A percentile compares a stretch with the other conserved stretches of the same genome.
Evolutionary conservation across 2,329 filamentous ascomycete genomes (phyloP).

Genomic region (Xylariales sp.): DNA sequence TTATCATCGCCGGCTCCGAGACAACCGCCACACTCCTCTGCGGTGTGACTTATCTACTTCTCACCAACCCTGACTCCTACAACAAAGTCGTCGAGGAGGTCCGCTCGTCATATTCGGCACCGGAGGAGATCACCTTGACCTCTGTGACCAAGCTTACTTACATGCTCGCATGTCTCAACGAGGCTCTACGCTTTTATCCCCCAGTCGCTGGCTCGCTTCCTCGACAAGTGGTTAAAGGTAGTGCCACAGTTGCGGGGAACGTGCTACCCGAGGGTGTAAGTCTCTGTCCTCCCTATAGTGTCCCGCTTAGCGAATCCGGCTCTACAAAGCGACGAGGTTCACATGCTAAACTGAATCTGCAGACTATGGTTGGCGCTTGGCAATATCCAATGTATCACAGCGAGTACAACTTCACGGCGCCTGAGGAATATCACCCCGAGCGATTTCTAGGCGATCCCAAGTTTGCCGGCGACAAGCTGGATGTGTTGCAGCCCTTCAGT

Average conservation of each 20-base stretch:
- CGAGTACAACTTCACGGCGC: neutral
- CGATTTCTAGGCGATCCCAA: neutral
- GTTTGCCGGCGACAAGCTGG: neutral
- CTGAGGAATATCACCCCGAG: neutral
- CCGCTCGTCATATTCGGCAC: neutral
- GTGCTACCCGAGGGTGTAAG: neutral
- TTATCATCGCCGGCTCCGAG: neutral
- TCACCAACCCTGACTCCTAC: neutral
- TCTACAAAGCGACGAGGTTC: too few relatives aligned
- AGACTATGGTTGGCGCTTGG: neutral
- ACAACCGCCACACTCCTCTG: neutral
- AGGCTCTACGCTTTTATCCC: neutral
- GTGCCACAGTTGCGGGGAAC: neutral
- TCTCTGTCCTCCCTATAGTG: neutral
- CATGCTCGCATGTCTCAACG: neutral
- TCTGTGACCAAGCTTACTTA: neutral
- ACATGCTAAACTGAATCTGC: too few relatives aligned
- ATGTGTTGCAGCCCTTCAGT: neutral
- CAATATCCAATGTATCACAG: neutral
- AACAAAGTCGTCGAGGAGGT: neutral
- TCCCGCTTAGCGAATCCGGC: too few relatives aligned
- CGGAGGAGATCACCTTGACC: conserved; percentile 1
- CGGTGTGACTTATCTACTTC: neutral
- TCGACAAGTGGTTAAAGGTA: neutral
- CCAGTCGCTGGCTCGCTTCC: neutral